A percentile compares a stretch with the other conserved stretches of the same genome.
These are phyloP conservation scores for Xanthoconium stramineum DNA, from an alignment of 768 basidiomycete genomes.

Conservation along the genomic window DNA sequence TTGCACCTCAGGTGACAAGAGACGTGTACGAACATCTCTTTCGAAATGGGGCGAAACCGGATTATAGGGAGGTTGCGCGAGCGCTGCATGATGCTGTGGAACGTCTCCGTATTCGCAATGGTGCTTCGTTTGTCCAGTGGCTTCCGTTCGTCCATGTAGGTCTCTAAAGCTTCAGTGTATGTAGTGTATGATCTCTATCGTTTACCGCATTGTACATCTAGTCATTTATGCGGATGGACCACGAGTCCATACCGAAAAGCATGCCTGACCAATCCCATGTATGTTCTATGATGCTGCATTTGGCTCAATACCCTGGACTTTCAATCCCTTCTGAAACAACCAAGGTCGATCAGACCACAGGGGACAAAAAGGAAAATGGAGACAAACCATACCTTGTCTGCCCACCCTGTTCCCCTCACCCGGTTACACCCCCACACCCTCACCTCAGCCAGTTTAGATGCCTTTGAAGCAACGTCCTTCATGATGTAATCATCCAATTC, in stretches of 20 bases:
- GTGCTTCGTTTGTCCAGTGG: not conserved
- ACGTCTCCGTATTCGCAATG: not conserved
- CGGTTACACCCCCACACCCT: slow-evolving; percentile 56
- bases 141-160: not conserved
- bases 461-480: slow-evolving; percentile 57
- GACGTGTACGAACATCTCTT: slow-evolving; percentile 28
- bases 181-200: not conserved
- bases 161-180: not conserved
- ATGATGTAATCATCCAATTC: slow-evolving; percentile 79
- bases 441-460: slow-evolving; percentile 40
- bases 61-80: not conserved
- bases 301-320: slow-evolving; percentile 41
- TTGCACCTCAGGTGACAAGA: slow-evolving; percentile 33
- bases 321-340: slow-evolving; percentile 23
- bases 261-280: not conserved
- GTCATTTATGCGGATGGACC: not conserved
- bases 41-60: not conserved
- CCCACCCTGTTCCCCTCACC: slow-evolving; percentile 43
- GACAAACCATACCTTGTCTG: slow-evolving; percentile 37
- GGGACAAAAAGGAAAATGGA: not conserved
- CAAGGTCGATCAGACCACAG: not conserved
- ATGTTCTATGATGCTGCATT: slow-evolving; percentile 16
- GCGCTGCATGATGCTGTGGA: slow-evolving; percentile 2
- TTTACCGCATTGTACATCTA: not conserved
- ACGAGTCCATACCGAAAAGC: not conserved